Evolutionary conservation across 148 eudicot genomes (phyloP).

Genomic region (Chenopodium suecicum): DNA sequence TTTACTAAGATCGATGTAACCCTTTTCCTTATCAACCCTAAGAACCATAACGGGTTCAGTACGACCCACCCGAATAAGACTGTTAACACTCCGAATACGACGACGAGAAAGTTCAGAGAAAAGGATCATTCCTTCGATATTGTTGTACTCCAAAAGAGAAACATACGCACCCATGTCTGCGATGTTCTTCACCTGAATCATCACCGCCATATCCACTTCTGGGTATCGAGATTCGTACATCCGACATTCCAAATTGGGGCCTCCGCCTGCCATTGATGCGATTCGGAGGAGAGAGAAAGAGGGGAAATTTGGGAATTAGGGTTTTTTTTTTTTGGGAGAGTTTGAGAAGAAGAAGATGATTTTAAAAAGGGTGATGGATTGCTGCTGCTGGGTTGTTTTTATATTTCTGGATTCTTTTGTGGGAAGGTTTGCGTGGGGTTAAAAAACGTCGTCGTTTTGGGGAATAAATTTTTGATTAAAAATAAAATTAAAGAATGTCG

Average conservation of each 20-base stretch:
- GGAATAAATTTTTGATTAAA: neutral
- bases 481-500: neutral
- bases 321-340: slow-evolving; percentile 14
- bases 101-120: slow-evolving; percentile 93
- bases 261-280: slow-evolving; percentile 28
- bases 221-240: slow-evolving; percentile 92
- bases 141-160: slow-evolving; percentile 82
- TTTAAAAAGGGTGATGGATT: no score
- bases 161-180: slow-evolving; percentile 96
- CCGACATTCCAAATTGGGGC: slow-evolving; percentile 73
- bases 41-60: slow-evolving; percentile 96
- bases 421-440: neutral
- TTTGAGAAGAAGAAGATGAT: neutral
- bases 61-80: slow-evolving; percentile 86
- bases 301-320: slow-evolving; percentile 1
- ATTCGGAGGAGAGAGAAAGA: neutral
- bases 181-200: slow-evolving; percentile 93
- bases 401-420: neutral
- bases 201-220: slow-evolving; percentile 89
- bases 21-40: slow-evolving; percentile 80
- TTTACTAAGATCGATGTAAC: slow-evolving; percentile 91
- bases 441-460: neutral
- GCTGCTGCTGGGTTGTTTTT: neutral
- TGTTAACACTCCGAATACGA: slow-evolving; percentile 83
- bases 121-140: slow-evolving; percentile 97